Evolutionary conservation across 2,329 filamentous ascomycete genomes (phyloP).

Genomic region (Phaeoacremonium minimum): DNA sequence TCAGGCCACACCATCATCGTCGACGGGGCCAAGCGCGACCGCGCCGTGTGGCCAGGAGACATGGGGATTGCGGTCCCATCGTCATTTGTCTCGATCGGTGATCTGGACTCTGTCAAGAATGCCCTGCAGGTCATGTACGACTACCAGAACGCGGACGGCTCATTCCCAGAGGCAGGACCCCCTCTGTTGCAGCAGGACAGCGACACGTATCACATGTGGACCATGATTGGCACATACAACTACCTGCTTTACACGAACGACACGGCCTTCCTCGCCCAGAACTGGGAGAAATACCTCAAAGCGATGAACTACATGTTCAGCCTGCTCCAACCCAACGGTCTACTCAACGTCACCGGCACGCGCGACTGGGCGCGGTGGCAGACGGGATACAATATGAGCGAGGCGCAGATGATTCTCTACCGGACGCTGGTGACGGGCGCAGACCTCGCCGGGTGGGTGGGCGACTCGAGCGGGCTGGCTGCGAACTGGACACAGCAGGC

Average conservation of each 20-base stretch:
- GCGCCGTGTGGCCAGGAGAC: slow-evolving; percentile 54
- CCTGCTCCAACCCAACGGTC: slow-evolving; percentile 23
- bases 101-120: slow-evolving; percentile 40
- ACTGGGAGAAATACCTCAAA: slow-evolving; percentile 24
- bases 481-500: slow-evolving; percentile 34
- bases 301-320: slow-evolving; percentile 21
- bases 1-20: slow-evolving; percentile 24
- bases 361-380: slow-evolving; percentile 47
- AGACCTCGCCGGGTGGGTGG: slow-evolving; percentile 41
- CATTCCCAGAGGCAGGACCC: slow-evolving; percentile 44
- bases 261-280: slow-evolving; percentile 23
- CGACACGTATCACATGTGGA: slow-evolving; percentile 29
- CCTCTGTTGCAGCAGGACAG: slow-evolving; percentile 30
- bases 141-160: slow-evolving; percentile 31
- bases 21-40: slow-evolving; percentile 53
- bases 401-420: slow-evolving; percentile 49
- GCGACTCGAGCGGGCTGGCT: slow-evolving; percentile 31
- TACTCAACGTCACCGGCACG: slow-evolving; percentile 43
- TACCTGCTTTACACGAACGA: slow-evolving; percentile 51
- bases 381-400: slow-evolving; percentile 43
- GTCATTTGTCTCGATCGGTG: slow-evolving; percentile 44
- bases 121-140: slow-evolving; percentile 37
- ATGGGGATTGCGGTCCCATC: slow-evolving; percentile 49
- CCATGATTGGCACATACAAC: slow-evolving; percentile 51
- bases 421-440: slow-evolving; percentile 50